Evolutionary conservation across 352 stramenopile species (phyloP).

Genomic region (Pythium plurisporium): DNA sequence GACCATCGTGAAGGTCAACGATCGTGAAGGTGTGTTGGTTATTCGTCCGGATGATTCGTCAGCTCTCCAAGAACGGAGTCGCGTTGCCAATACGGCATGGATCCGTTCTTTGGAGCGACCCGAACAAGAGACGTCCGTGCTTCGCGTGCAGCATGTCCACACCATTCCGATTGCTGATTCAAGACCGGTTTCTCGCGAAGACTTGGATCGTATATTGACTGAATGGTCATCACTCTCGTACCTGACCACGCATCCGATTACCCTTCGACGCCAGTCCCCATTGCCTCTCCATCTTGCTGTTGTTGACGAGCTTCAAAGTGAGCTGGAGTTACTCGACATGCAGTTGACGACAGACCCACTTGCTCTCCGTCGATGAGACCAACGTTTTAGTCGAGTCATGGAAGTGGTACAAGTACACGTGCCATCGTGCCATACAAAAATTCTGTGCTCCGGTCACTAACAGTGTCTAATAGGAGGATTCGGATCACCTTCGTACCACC

Average conservation of each 20-base stretch:
- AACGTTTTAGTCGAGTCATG: too few species aligned
- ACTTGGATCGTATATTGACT: conserved; percentile 31
- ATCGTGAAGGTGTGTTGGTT: conserved; percentile 31
- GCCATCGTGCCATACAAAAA: too few species aligned
- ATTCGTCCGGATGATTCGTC: conserved; percentile 31
- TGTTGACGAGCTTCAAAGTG: conserved; percentile 28
- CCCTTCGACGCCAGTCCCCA: conserved; percentile 54
- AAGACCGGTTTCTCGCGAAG: background rate
- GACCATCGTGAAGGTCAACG: background rate
- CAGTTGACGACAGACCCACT: conserved; percentile 22
- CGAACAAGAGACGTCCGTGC: conserved; percentile 5
- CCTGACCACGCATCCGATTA: conserved; percentile 68
- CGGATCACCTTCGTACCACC: conserved; percentile 2
- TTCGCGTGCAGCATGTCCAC: conserved; percentile 6
- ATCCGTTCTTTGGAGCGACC: background rate
- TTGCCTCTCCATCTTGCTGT: conserved; percentile 53
- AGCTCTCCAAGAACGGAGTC: conserved; percentile 8
- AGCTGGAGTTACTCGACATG: conserved; percentile 15
- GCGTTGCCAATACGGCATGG: conserved; percentile 14
- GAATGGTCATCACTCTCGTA: conserved; percentile 70
- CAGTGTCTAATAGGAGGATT: conserved; percentile 6
- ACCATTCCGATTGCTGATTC: background rate
- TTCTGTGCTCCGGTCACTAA: too few species aligned
- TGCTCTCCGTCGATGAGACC: conserved; percentile 16
- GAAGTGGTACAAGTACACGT: too few species aligned